These are phyloP conservation scores for Maudiozyma pseudohumilis DNA, from an alignment of 805 yeast genomes.

Conservation along the genomic window DNA sequence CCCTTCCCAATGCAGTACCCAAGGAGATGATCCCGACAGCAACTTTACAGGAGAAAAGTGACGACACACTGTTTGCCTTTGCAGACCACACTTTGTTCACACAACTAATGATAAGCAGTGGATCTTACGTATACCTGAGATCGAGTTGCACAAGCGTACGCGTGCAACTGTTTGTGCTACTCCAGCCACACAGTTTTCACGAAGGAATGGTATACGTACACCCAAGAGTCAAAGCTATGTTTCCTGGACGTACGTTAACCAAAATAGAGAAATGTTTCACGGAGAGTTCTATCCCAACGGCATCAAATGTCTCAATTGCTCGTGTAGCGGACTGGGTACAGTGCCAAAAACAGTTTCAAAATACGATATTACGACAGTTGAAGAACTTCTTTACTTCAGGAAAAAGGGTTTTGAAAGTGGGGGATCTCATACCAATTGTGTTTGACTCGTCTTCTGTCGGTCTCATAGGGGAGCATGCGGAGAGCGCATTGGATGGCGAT, in stretches of 20 bases:
- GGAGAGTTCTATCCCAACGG: slow-evolving; percentile 10
- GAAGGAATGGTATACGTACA: slow-evolving; percentile 12
- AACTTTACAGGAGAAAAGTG: slow-evolving; percentile 9
- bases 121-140: slow-evolving; percentile 12
- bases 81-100: slow-evolving; percentile 12
- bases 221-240: slow-evolving; percentile 20
- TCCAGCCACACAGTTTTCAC: slow-evolving; percentile 16
- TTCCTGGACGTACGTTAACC: slow-evolving; percentile 6
- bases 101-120: slow-evolving; percentile 18
- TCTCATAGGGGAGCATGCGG: slow-evolving; percentile 5
- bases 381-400: slow-evolving; percentile 50
- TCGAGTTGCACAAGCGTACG: slow-evolving; percentile 2
- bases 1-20: slow-evolving; percentile 12
- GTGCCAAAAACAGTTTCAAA: slow-evolving; percentile 22
- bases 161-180: slow-evolving; percentile 16
- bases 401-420: slow-evolving; percentile 48
- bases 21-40: slow-evolving; percentile 9
- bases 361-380: slow-evolving; percentile 43
- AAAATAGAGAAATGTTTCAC: slow-evolving; percentile 4
- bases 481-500: not conserved
- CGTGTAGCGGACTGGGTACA: slow-evolving; percentile 23
- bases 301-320: slow-evolving; percentile 18
- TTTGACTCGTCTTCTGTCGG: slow-evolving; percentile 39
- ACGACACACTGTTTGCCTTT: slow-evolving; percentile 24
- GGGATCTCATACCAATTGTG: slow-evolving; percentile 67